These are phyloP conservation scores for Claviceps sp. DNA, from an alignment of 2,329 filamentous ascomycete genomes.

Conservation along the genomic window DNA sequence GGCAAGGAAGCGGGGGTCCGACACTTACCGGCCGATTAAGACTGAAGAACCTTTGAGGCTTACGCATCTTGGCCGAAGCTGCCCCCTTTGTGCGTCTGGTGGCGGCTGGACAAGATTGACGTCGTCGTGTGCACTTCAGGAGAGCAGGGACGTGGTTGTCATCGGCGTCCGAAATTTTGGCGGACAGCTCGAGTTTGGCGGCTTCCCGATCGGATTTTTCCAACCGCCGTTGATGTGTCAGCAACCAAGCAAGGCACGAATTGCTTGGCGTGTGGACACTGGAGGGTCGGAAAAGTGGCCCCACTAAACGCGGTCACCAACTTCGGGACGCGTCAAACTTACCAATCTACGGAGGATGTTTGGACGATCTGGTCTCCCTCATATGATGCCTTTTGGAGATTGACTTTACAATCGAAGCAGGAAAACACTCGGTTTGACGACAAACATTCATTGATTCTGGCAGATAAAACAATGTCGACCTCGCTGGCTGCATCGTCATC, in stretches of 20 bases:
- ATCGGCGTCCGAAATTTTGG: constrained; percentile 18
- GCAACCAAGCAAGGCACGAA: neutral
- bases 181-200: constrained; percentile 10
- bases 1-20: neutral
- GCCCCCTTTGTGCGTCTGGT: constrained; percentile 8
- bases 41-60: constrained; percentile 49
- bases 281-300: constrained; percentile 6
- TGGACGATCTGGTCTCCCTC: too few relatives aligned
- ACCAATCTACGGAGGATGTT: neutral
- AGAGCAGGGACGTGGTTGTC: constrained; percentile 1
- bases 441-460: neutral
- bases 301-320: constrained; percentile 15
- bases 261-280: too few relatives aligned
- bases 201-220: constrained; percentile 16
- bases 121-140: constrained; percentile 2
- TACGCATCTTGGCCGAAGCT: constrained; percentile 33
- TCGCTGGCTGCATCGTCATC: constrained; percentile 52
- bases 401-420: too few relatives aligned
- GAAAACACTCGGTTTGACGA: neutral
- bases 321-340: constrained; percentile 5
- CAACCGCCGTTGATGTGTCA: constrained; percentile 4
- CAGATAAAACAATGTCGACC: neutral
- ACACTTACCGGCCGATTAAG: constrained; percentile 50
- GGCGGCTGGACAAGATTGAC: constrained; percentile 3
- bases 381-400: too few relatives aligned